These are phyloP conservation scores for Hypomontagnella submonticulosa DNA, from an alignment of 495 filamentous ascomycete genomes.

Conservation along the genomic window DNA sequence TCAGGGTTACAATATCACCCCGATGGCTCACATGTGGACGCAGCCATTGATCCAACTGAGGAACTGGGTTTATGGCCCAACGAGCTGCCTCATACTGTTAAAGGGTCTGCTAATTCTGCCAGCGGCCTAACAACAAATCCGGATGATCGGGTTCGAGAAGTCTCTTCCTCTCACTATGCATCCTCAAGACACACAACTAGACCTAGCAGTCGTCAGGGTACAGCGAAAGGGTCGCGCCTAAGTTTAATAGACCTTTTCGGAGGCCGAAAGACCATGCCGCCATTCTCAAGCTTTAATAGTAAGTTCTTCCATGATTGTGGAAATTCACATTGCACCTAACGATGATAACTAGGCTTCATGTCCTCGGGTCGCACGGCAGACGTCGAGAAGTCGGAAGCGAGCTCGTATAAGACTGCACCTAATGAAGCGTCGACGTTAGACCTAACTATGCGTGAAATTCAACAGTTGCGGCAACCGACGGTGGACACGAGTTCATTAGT, in stretches of 20 bases:
- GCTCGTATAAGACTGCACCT: constrained; percentile 46
- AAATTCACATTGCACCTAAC: constrained; percentile 13
- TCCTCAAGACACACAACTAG: constrained; percentile 43
- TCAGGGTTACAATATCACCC: background rate
- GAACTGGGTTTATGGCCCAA: background rate
- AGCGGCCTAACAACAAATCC: background rate
- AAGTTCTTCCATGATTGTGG: constrained; percentile 9
- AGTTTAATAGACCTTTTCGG: constrained; percentile 33
- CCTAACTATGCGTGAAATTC: constrained; percentile 14
- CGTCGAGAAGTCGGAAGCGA: constrained; percentile 45
- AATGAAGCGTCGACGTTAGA: constrained; percentile 37
- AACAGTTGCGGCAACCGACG: constrained; percentile 1
- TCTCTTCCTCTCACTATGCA: constrained; percentile 39
- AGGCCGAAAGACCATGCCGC: constrained; percentile 24
- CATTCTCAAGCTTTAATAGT: constrained; percentile 35
- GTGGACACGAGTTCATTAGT: constrained; percentile 28
- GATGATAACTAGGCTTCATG: constrained; percentile 25
- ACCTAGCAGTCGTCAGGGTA: constrained; percentile 36
- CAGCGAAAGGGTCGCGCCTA: constrained; percentile 30
- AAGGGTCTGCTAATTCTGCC: background rate
- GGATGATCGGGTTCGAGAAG: constrained; percentile 23
- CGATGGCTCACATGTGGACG: background rate
- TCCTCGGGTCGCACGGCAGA: constrained; percentile 38
- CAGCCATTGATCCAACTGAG: background rate
- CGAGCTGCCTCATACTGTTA: background rate